Evolutionary conservation across 1,139 yeast genomes (phyloP).

Genomic region (Blastobotrys buckinghamii): DNA sequence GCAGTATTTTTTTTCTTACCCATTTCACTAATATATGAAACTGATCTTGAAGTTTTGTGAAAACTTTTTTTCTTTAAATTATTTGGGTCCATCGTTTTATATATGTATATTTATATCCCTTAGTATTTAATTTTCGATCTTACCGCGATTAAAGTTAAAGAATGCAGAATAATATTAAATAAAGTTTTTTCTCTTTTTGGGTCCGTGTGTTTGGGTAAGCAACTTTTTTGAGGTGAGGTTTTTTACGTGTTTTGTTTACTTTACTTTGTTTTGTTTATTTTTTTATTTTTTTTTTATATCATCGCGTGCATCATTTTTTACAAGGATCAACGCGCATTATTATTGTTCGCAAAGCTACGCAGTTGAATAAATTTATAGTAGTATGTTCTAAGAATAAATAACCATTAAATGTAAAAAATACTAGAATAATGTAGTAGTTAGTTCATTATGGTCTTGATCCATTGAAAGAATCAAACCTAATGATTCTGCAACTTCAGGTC

Average conservation of each 20-base stretch:
- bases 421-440: conserved; percentile 8
- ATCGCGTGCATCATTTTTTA: no score
- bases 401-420: background rate
- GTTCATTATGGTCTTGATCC: conserved; percentile 11
- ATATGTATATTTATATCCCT: background rate
- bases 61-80: background rate
- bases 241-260: background rate
- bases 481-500: conserved; percentile 21
- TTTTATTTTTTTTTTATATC: background rate
- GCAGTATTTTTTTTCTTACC: conserved; percentile 5
- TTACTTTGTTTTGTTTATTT: background rate
- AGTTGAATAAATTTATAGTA: background rate
- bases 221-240: background rate
- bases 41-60: conserved; percentile 1
- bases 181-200: background rate
- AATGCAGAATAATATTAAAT: no score
- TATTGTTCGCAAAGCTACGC: no score
- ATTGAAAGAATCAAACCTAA: conserved; percentile 16
- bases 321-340: no score
- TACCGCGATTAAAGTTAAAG: no score
- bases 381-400: background rate
- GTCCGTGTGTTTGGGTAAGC: background rate
- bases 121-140: background rate
- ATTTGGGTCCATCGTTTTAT: background rate
- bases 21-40: conserved; percentile 3